Conservation (phyloP, 140 eudicot species). For the Eryngium alpinum region DNA sequence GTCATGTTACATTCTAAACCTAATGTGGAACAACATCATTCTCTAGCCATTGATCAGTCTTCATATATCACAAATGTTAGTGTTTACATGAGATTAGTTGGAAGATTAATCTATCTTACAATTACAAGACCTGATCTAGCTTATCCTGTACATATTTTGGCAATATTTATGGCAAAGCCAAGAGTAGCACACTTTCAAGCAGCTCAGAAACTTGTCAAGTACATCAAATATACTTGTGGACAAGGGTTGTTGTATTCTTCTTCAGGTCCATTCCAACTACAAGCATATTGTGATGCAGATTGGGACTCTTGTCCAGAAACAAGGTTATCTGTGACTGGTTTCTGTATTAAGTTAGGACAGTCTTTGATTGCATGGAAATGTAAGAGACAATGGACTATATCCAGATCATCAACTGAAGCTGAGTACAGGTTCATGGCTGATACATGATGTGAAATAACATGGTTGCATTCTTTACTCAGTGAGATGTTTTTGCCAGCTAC, state of each 20-base stretch:
- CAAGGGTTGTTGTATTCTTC: background rate
- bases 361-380: conserved; percentile 1
- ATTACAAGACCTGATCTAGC: background rate
- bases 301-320: background rate
- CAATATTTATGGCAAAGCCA: background rate
- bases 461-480: background rate
- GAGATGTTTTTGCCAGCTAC: background rate
- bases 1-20: background rate
- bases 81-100: background rate
- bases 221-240: background rate
- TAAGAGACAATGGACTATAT: background rate
- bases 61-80: background rate
- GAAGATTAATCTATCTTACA: background rate
- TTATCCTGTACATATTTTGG: background rate
- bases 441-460: background rate
- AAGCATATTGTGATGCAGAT: conserved; percentile 10
- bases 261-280: background rate
- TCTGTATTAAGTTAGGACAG: background rate
- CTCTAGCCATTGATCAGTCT: background rate
- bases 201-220: background rate
- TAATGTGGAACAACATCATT: background rate
- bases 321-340: background rate
- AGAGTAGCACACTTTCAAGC: background rate
- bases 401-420: background rate
- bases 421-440: background rate